Evolutionary conservation across 2,329 filamentous ascomycete species (phyloP).

Genomic region (Stachybotrys chartarum): DNA sequence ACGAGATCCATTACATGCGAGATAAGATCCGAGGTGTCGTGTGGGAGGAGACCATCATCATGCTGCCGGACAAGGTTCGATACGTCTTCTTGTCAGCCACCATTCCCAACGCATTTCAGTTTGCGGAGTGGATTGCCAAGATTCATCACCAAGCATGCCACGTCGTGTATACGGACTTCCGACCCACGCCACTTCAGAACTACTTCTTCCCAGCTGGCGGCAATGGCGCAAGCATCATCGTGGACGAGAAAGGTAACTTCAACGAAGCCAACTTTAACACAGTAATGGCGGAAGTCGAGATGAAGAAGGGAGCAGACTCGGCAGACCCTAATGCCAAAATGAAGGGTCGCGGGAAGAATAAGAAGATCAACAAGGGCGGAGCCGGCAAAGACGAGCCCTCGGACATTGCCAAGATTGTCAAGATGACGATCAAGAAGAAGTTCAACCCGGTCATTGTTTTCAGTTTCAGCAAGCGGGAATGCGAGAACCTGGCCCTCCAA

Average conservation of each 20-base stretch:
- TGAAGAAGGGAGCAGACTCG: conserved; percentile 79
- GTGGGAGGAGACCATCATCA: conserved; percentile 98
- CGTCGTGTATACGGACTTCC: conserved; percentile 98
- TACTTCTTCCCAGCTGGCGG: conserved; percentile 95
- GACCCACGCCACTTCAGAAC: conserved; percentile 91
- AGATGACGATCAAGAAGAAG: conserved; percentile 97
- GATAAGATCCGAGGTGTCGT: conserved; percentile 93
- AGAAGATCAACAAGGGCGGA: conserved; percentile 86
- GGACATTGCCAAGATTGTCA: conserved; percentile 96
- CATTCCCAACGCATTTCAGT: conserved; percentile 98
- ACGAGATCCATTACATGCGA: conserved; percentile 97
- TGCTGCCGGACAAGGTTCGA: conserved; percentile 95
- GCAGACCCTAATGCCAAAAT: conserved; percentile 71
- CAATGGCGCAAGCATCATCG: conserved; percentile 86
- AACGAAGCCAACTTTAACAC: conserved; percentile 96
- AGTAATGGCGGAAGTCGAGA: conserved; percentile 84
- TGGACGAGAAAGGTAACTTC: conserved; percentile 95
- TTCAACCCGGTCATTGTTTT: conserved; percentile 99
- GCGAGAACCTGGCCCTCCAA: conserved; percentile 80
- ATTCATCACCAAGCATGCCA: conserved; percentile 97
- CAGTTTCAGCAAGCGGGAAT: conserved; percentile 98
- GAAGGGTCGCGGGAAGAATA: conserved; percentile 86
- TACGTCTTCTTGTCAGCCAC: conserved; percentile 98
- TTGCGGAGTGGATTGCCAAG: conserved; percentile 98
- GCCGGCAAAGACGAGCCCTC: conserved; percentile 50